Percentiles rank a stretch among this genome's conserved stretches.
Evolutionary conservation across 345 rosid species (phyloP).

Genomic region (Hibiscus trionum): DNA sequence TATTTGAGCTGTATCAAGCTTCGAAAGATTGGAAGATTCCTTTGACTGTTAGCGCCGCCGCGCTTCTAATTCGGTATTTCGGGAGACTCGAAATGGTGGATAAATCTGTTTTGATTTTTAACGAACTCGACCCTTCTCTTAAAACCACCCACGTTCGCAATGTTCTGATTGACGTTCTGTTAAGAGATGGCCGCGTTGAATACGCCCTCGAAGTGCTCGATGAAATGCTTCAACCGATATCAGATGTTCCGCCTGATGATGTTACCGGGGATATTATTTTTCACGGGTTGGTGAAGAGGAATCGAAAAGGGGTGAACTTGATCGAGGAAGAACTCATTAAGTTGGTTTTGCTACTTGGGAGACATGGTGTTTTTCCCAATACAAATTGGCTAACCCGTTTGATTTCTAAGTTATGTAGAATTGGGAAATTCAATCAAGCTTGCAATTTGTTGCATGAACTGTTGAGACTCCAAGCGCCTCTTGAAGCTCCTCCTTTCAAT

Average conservation of each 20-base stretch:
- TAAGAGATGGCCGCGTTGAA: conserved; percentile 30
- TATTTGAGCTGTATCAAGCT: conserved; percentile 36
- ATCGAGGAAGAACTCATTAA: conserved; percentile 30
- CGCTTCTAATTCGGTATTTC: conserved; percentile 42
- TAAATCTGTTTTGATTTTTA: conserved; percentile 33
- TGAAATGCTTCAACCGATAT: conserved; percentile 55
- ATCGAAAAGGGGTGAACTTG: conserved; percentile 16
- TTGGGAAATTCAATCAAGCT: conserved; percentile 30
- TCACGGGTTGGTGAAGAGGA: conserved; percentile 25
- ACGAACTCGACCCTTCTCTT: conserved; percentile 24
- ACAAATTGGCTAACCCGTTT: conserved; percentile 33
- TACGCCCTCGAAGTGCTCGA: conserved; percentile 73
- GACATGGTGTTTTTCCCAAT: conserved; percentile 41
- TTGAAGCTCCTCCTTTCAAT: conserved; percentile 51
- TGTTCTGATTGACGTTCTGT: conserved; percentile 24
- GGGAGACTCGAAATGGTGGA: conserved; percentile 41
- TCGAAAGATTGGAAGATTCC: conserved; percentile 46
- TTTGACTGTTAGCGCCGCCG: conserved; percentile 33
- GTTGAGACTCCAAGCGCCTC: conserved; percentile 35
- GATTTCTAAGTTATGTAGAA: conserved; percentile 38
- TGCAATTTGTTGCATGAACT: conserved; percentile 39
- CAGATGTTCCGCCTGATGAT: conserved; percentile 35
- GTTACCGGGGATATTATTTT: conserved; percentile 43
- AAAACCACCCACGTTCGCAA: conserved; percentile 43
- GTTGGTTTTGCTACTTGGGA: conserved; percentile 38